phyloP scores from a whole-genome alignment of 2,329 filamentous ascomycete species.

The Chlorencoelia australis region DNA sequence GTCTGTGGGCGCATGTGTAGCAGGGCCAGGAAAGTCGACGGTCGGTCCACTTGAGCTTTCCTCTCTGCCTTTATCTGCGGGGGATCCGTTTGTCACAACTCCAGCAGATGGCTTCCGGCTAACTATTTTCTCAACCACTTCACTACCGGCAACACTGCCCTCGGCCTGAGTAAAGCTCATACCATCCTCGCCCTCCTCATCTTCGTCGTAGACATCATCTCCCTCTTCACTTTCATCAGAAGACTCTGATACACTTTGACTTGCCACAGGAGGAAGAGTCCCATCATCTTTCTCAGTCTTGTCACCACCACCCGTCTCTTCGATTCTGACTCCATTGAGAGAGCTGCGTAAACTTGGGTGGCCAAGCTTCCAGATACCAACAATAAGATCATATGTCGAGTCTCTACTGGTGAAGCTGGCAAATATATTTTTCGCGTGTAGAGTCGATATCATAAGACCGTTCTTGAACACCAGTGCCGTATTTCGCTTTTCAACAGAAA shows the following conservation, averaged over 20 bases:
- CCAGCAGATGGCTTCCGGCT: conserved; percentile 63
- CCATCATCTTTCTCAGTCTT: conserved; percentile 71
- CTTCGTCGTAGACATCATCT: conserved; percentile 68
- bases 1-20: conserved; percentile 71
- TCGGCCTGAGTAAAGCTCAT: conserved; percentile 43
- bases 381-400: conserved; percentile 91
- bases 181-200: conserved; percentile 63
- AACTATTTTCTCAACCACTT: conserved; percentile 50
- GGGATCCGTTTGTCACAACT: conserved; percentile 34
- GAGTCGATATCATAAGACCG: conserved; percentile 89
- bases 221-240: conserved; percentile 50
- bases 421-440: conserved; percentile 92
- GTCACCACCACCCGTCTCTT: conserved; percentile 71
- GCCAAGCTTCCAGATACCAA: conserved; percentile 96
- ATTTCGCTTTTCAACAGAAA: conserved; percentile 92
- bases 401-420: conserved; percentile 91
- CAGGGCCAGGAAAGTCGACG: conserved; percentile 74
- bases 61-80: conserved; percentile 42
- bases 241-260: conserved; percentile 45
- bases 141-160: conserved; percentile 33
- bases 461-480: conserved; percentile 95
- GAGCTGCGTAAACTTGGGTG: conserved; percentile 88
- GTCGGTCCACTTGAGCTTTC: conserved; percentile 32
- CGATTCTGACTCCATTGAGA: conserved; percentile 75
- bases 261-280: conserved; percentile 27